Percentiles rank a stretch among this genome's conserved stretches.
phyloP scores from a whole-genome alignment of 1,139 yeast genomes.

The Magnusiomyces starmeri region DNA sequence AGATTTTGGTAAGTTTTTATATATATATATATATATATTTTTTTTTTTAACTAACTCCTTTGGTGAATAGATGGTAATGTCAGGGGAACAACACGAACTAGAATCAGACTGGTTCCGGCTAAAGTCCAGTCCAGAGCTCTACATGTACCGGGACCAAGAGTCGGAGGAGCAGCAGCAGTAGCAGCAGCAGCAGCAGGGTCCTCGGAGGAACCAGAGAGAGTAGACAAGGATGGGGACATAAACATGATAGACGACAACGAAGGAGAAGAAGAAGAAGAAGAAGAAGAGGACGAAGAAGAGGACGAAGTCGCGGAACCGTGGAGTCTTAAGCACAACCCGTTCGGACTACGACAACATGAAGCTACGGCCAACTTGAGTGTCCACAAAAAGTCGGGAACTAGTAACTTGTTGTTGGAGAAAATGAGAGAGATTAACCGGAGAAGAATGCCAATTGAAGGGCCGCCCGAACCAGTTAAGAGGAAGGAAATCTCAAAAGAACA shows the following conservation, averaged over 20 bases:
- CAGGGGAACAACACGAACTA: constrained; percentile 25
- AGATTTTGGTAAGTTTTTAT: constrained; percentile 15
- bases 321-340: background rate
- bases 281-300: constrained; percentile 7
- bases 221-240: background rate
- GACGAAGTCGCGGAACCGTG: background rate
- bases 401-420: background rate
- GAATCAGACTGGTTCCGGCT: constrained; percentile 22
- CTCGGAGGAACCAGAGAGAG: constrained; percentile 3
- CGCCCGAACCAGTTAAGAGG: background rate
- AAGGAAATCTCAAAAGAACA: background rate
- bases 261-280: background rate
- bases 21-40: background rate
- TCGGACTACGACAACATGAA: background rate
- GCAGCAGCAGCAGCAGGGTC: too few species aligned
- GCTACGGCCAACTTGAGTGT: background rate
- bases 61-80: constrained; percentile 22
- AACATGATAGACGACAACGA: background rate
- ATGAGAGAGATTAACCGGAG: background rate
- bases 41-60: background rate
- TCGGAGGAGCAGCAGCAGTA: too few species aligned
- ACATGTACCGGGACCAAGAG: constrained; percentile 14
- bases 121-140: constrained; percentile 21
- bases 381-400: background rate
- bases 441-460: background rate